Conservation (phyloP, 768 basidiomycete genomes). For the Auriculariales sp. region DNA sequence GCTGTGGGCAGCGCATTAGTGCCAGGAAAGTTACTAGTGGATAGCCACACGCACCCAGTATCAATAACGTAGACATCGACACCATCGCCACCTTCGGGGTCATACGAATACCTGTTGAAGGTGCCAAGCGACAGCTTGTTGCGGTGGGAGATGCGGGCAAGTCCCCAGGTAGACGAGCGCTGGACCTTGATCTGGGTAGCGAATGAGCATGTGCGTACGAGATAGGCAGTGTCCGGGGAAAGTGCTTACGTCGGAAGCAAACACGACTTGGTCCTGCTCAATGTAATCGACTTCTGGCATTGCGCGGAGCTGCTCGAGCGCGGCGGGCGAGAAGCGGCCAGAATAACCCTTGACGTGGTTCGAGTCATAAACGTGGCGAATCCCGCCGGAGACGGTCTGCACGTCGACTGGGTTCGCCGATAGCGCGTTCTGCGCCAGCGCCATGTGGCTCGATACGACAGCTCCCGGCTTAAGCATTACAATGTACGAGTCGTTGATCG, state of each 20-base stretch:
- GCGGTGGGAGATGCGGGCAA: slow-evolving; percentile 89
- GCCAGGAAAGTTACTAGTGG: background rate
- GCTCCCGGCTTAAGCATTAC: slow-evolving; percentile 63
- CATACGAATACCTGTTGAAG: slow-evolving; percentile 71
- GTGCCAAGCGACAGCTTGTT: slow-evolving; percentile 58
- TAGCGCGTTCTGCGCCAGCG: slow-evolving; percentile 55
- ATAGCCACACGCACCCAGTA: slow-evolving; percentile 12
- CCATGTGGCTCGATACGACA: slow-evolving; percentile 61
- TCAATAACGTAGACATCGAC: slow-evolving; percentile 65
- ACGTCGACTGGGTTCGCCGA: slow-evolving; percentile 37
- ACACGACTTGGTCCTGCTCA: slow-evolving; percentile 90
- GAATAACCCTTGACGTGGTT: slow-evolving; percentile 61
- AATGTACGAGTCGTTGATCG: slow-evolving; percentile 87
- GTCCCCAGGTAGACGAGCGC: slow-evolving; percentile 42
- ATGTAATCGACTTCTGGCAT: slow-evolving; percentile 86
- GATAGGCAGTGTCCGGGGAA: slow-evolving; percentile 5
- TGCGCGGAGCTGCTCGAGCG: slow-evolving; percentile 60
- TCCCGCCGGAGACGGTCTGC: slow-evolving; percentile 29
- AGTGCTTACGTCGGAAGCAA: slow-evolving; percentile 35
- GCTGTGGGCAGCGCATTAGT: slow-evolving; percentile 63
- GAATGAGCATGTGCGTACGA: no score
- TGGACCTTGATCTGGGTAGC: background rate
- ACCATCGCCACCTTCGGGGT: slow-evolving; percentile 65
- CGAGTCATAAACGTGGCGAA: slow-evolving; percentile 65
- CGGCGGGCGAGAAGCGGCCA: slow-evolving; percentile 55